These are phyloP conservation scores for Pontederia crassipes DNA, from an alignment of 176 grass and related monocot genomes.

Conservation along the genomic window DNA sequence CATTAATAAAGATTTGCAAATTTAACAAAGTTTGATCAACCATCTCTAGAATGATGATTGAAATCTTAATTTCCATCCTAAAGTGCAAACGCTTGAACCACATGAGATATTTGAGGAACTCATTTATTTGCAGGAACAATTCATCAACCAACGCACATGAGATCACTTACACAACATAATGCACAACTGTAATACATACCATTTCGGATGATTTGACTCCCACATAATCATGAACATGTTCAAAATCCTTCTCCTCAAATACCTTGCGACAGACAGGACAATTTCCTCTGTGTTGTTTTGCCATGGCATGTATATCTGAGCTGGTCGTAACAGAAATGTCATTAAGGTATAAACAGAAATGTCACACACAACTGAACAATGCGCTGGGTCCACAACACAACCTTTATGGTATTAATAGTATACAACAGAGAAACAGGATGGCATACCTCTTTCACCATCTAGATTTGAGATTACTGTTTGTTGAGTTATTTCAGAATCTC, in stretches of 20 bases:
- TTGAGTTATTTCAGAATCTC: slow-evolving; percentile 21
- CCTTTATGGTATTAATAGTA: neutral
- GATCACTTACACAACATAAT: neutral
- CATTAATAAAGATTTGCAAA: too few relatives aligned
- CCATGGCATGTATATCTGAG: slow-evolving; percentile 29
- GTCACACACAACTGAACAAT: neutral
- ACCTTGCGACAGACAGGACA: slow-evolving; percentile 92
- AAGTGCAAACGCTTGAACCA: too few relatives aligned
- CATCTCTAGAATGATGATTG: too few relatives aligned
- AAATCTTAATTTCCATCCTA: too few relatives aligned
- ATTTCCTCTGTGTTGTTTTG: slow-evolving; percentile 61
- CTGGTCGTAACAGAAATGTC: slow-evolving; percentile 20
- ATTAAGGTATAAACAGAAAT: neutral
- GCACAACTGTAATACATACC: slow-evolving; percentile 44
- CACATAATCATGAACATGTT: slow-evolving; percentile 57
- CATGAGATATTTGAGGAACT: too few relatives aligned
- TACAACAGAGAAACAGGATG: neutral
- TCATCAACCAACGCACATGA: too few relatives aligned
- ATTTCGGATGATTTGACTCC: slow-evolving; percentile 27
- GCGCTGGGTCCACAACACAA: neutral
- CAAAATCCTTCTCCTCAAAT: slow-evolving; percentile 87
- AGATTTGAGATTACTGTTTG: slow-evolving; percentile 6
- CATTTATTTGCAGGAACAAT: too few relatives aligned
- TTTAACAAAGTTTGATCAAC: too few relatives aligned
- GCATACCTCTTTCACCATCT: slow-evolving; percentile 25